Conservation (phyloP, 1,139 yeast species). For the Yamadazyma diddensiae region DNA sequence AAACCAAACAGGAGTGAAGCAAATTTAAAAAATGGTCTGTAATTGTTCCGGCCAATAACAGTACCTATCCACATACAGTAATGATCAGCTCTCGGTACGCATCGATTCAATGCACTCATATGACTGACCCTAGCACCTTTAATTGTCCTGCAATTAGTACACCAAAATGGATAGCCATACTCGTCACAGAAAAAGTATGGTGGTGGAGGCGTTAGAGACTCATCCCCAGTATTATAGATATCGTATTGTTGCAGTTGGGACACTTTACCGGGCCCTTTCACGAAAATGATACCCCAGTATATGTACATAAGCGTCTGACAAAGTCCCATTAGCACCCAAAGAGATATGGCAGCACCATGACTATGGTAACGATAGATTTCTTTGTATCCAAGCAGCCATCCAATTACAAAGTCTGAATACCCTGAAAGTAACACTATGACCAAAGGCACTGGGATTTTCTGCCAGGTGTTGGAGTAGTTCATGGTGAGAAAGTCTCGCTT, state of each 20-base stretch:
- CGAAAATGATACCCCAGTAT: slow-evolving; percentile 32
- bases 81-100: slow-evolving; percentile 64
- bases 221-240: slow-evolving; percentile 19
- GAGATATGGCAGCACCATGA: slow-evolving; percentile 29
- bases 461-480: no score
- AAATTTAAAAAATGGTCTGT: slow-evolving; percentile 50
- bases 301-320: slow-evolving; percentile 21
- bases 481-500: no score
- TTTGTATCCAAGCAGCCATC: slow-evolving; percentile 35
- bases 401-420: slow-evolving; percentile 16
- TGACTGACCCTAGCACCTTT: slow-evolving; percentile 57
- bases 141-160: slow-evolving; percentile 51
- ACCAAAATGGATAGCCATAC: slow-evolving; percentile 62
- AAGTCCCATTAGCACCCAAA: slow-evolving; percentile 34
- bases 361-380: slow-evolving; percentile 32
- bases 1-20: slow-evolving; percentile 30
- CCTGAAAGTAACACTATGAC: background rate
- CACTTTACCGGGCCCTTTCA: slow-evolving; percentile 35
- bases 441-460: slow-evolving; percentile 1
- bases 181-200: slow-evolving; percentile 53
- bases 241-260: slow-evolving; percentile 26
- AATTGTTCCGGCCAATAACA: slow-evolving; percentile 56
- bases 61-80: slow-evolving; percentile 63
- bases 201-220: slow-evolving; percentile 32
- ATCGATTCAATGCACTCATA: slow-evolving; percentile 41